Evolutionary conservation across 2,329 filamentous ascomycete species (phyloP).

Genomic region (Fusarium sterilihyphosum): DNA sequence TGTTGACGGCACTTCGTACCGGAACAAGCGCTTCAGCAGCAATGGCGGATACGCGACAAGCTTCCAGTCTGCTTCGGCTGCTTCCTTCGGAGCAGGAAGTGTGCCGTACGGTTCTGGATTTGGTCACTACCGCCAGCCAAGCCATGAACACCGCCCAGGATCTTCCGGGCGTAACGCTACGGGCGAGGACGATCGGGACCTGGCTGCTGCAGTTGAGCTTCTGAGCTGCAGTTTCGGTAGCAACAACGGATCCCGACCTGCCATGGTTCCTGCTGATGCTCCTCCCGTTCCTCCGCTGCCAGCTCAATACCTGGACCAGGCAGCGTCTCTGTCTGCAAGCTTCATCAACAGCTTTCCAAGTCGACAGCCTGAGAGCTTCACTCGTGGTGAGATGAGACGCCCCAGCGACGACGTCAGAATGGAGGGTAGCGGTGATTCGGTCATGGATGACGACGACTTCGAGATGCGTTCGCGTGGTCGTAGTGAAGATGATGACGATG

Average conservation of each 20-base stretch:
- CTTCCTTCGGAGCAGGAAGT: constrained; percentile 59
- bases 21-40: constrained; percentile 69
- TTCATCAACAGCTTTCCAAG: constrained; percentile 72
- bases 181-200: constrained; percentile 84
- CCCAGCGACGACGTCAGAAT: constrained; percentile 71
- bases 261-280: constrained; percentile 73
- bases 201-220: constrained; percentile 89
- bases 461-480: constrained; percentile 69
- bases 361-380: constrained; percentile 72
- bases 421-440: constrained; percentile 72
- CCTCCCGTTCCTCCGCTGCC: constrained; percentile 91
- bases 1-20: constrained; percentile 61
- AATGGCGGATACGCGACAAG: constrained; percentile 75
- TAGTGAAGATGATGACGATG: constrained; percentile 91
- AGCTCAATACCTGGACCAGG: constrained; percentile 77
- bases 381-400: constrained; percentile 64
- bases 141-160: constrained; percentile 78
- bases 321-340: constrained; percentile 65
- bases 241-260: constrained; percentile 70
- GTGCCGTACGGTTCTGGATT: constrained; percentile 58
- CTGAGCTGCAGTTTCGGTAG: constrained; percentile 93
- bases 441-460: constrained; percentile 74
- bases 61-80: constrained; percentile 77
- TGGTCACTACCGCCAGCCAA: constrained; percentile 75
- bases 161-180: constrained; percentile 81